Evolutionary conservation across 306 rosid genomes (phyloP), one percentile per base, ranked within the genome.

Genomic region (Prunus davidiana): DNA sequence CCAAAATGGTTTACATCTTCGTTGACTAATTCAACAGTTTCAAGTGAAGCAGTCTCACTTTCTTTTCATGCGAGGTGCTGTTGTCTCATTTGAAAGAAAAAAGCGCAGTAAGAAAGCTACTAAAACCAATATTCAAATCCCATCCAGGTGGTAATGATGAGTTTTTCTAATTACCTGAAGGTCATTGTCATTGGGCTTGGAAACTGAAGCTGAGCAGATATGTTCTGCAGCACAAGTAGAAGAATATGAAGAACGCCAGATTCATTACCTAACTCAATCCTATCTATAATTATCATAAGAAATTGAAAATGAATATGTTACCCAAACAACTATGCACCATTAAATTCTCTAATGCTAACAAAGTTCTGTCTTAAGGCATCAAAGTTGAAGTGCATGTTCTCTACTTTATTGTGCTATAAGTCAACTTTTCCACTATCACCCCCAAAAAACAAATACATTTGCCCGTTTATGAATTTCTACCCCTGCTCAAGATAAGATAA

Each of bases 91-190:
- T 75, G 72, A 79, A 83, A 38, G 43, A 49, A 67, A 30, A 83
- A 81, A 67, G 56, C 45, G 27, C 73, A 55, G 66, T 86, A 71
- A 86, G 87, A 71, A 82, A 75, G 54, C 72, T 73, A 47, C 28
- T 64, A 69, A 28, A 71, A 69, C 63, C 66, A 78, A 79, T 78
- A 56, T 63, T 60, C 83, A 76, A 70, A 77, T 51, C 64, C 68
- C 64, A 60, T 8, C 52, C 0, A 38, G 9, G 38, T 32, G 38
- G 38, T 8, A 61, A 75, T 22, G 54, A 60, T 63, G 64, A 62
- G 60, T 27, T 22, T 67, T 63, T 77, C 74, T 80, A 76, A 86
- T 80, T 86, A 91, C 99, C 97, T 84, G 90, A 70, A 81, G 86
- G 60, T 82, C 86, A 78, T 76, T 65, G 73, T 76, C 77, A 80